Percentiles rank a stretch among this genome's conserved stretches.
Evolutionary conservation across 1,284 basidiomycete genomes (phyloP).

Genomic region (Ganoderma multipileum): DNA sequence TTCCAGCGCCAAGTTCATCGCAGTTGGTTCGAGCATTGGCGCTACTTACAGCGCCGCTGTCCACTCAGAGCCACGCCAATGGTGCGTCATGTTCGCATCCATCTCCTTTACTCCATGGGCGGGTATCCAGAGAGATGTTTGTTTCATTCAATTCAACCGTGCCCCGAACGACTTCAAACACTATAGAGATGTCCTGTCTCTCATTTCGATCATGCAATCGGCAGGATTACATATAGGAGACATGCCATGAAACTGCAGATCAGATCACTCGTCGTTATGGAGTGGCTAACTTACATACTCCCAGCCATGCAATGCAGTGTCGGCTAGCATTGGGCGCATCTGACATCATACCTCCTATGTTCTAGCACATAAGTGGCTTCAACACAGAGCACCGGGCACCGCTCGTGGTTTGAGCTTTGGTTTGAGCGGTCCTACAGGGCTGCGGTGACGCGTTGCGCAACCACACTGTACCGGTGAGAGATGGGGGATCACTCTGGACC

Average conservation of each 20-base stretch:
- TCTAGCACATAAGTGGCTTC: neutral
- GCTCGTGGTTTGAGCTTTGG: neutral
- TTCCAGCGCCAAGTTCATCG: neutral
- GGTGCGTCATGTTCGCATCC: neutral
- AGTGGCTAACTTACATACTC: neutral
- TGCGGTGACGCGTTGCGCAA: neutral
- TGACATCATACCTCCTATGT: neutral
- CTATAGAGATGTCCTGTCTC: neutral
- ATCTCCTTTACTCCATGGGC: neutral
- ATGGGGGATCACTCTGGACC: neutral
- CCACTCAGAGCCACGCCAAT: neutral
- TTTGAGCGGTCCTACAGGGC: neutral
- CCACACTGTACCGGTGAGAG: neutral
- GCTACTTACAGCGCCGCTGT: neutral
- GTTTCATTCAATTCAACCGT: neutral
- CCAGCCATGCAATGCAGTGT: neutral
- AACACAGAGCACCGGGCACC: neutral
- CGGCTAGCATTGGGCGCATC: neutral
- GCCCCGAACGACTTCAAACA: neutral
- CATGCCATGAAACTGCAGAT: neutral
- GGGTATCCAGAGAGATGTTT: neutral
- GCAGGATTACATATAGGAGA: neutral
- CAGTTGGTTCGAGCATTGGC: too few relatives aligned
- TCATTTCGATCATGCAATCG: neutral
- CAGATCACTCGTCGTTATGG: neutral